Base-by-base conservation (phyloP, 2,329 filamentous ascomycete species). In the Scedosporium apiospermum region DNA sequence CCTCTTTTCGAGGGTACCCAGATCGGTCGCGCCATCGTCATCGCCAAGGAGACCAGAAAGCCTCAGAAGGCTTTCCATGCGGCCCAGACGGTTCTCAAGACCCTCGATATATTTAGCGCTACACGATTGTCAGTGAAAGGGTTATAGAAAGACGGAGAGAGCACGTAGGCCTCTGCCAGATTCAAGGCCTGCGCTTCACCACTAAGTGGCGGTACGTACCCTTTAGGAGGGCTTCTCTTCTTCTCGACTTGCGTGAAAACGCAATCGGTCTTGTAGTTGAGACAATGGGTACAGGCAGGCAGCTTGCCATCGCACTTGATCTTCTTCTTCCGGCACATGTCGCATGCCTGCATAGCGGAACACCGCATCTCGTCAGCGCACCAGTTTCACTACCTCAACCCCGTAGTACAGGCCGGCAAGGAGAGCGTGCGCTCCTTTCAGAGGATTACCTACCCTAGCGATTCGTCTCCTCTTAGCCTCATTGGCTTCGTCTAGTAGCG, bases 91-190 rank as follows among this genome's bases (percentile, higher is more conserved):
- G 72, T 98, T 98, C 77, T 99, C 93, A 58, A 99, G 82, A 12
- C 93, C 93, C 74, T 98, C 93, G 68, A 98, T 97, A 73, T 99
- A 99, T 76, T 98, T 98, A 62, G 95, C 95, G 64, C 91, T 96
- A 65, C 1, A 49, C 18, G 60, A 41, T 53, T 63, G 66, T 57
- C 49, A 62, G 60, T 6, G 6, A 27, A 27, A 16, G n/a, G 34
- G 55, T 4, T 7, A 41, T 16, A 41, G 6, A 42, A 41, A 9
- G 41, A 6, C 41, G 9, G 18, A 44, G 26, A 12, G 34, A 12
- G 10, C 34, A 38, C 12, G 4, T 38, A 38, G 34, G 34, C 9
- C 12, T 14, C 34, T 38, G 34, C 34, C 10, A 12, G 34, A 38
- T 38, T 38, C 9, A 38, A 38, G 12, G 34, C 10, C 6, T 4